These are phyloP conservation scores for Thermochaetoides thermophila DNA, from an alignment of 495 filamentous ascomycete species.

Conservation along the genomic window DNA sequence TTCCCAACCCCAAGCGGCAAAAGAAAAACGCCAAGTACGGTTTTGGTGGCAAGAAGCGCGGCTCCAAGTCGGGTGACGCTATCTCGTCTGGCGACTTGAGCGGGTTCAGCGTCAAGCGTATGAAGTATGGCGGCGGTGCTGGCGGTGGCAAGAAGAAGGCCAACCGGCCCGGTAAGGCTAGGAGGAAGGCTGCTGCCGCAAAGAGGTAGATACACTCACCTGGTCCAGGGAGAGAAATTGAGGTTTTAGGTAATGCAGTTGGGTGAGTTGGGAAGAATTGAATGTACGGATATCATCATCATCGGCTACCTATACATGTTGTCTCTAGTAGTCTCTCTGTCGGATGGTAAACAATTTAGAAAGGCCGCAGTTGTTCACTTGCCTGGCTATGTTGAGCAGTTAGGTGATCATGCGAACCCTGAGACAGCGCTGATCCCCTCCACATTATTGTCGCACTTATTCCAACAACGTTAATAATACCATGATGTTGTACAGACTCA, in stretches of 20 bases:
- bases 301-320: too few relatives aligned
- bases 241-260: neutral
- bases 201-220: conserved; percentile 11
- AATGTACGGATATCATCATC: too few relatives aligned
- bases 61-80: conserved; percentile 78
- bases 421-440: too few relatives aligned
- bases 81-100: conserved; percentile 60
- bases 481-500: too few relatives aligned
- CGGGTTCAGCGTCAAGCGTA: conserved; percentile 65
- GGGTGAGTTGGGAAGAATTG: neutral
- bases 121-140: conserved; percentile 42
- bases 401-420: too few relatives aligned
- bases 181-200: conserved; percentile 20
- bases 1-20: conserved; percentile 54
- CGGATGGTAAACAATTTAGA: too few relatives aligned
- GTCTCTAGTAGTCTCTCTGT: too few relatives aligned
- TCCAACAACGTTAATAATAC: too few relatives aligned
- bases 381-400: too few relatives aligned
- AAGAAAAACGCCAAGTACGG: conserved; percentile 91
- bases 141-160: conserved; percentile 12
- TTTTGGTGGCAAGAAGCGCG: conserved; percentile 86
- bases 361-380: too few relatives aligned
- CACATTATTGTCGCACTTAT: too few relatives aligned
- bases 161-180: conserved; percentile 22
- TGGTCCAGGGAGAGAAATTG: neutral